A percentile compares a stretch with the other conserved stretches of the same genome.
Evolutionary conservation across 1,139 yeast genomes (phyloP).

Genomic region (Fermentozyma sake): DNA sequence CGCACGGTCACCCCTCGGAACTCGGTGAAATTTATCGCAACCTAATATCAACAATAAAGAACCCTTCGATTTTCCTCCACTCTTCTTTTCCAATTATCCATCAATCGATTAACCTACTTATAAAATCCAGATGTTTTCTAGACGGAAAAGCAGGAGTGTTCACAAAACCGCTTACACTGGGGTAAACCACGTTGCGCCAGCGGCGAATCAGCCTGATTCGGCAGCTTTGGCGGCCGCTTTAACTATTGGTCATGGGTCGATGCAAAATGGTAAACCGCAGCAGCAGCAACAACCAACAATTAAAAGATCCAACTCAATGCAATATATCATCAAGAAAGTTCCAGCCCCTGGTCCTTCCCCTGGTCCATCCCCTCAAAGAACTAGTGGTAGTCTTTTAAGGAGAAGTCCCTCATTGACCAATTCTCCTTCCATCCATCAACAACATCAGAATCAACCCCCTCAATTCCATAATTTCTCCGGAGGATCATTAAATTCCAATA

Average conservation of each 20-base stretch:
- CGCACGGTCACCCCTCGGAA: no score
- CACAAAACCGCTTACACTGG: conserved; percentile 38
- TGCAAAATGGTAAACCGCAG: conserved; percentile 10
- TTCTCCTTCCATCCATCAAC: conserved; percentile 1
- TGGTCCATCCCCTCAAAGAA: conserved; percentile 2
- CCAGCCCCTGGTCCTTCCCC: conserved; percentile 5
- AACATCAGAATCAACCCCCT: not conserved
- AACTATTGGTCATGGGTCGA: conserved; percentile 36
- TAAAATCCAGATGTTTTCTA: conserved; percentile 39
- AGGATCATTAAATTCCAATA: no score
- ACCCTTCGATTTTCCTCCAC: no score
- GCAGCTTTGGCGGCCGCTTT: conserved; percentile 47
- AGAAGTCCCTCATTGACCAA: conserved; percentile 5
- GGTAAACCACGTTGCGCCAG: conserved; percentile 35
- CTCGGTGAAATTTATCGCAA: no score
- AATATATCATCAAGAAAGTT: conserved; percentile 12
- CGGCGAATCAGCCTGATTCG: conserved; percentile 32
- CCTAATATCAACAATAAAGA: no score
- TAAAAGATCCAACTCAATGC: conserved; percentile 12
- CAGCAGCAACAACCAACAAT: conserved; percentile 9
- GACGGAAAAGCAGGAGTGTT: conserved; percentile 32
- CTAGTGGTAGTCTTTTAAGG: conserved; percentile 4
- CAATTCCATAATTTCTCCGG: not conserved
- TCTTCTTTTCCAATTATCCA: no score
- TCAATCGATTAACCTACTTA: no score